Conservation (phyloP, 495 filamentous ascomycete genomes). For the Rhizodiscina lignyota region DNA sequence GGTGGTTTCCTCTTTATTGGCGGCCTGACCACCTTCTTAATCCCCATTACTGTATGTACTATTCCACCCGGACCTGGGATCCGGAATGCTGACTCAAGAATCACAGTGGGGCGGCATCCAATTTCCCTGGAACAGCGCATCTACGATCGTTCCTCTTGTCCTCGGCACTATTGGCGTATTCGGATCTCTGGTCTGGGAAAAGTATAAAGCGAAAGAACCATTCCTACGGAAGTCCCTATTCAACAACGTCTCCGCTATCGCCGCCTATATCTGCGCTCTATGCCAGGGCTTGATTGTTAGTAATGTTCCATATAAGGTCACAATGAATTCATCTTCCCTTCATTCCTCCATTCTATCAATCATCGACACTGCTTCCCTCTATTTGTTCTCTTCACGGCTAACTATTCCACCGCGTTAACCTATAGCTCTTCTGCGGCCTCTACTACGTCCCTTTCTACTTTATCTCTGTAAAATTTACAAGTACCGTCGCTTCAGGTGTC, state of each 20-base stretch:
- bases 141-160: conserved; percentile 38
- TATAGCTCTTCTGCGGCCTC: conserved; percentile 21
- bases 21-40: conserved; percentile 27
- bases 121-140: conserved; percentile 34
- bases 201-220: conserved; percentile 24
- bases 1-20: conserved; percentile 38
- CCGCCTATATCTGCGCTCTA: conserved; percentile 7
- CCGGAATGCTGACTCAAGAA: too few relatives aligned
- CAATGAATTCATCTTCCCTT: too few relatives aligned
- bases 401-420: too few relatives aligned
- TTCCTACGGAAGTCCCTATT: conserved; percentile 26
- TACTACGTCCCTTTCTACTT: conserved; percentile 14
- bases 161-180: conserved; percentile 30
- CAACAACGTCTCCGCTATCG: conserved; percentile 5
- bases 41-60: conserved; percentile 34
- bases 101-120: conserved; percentile 40
- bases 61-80: too few relatives aligned
- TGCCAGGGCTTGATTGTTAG: conserved; percentile 8
- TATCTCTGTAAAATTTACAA: conserved; percentile 1
- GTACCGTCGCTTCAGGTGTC: conserved; percentile 3
- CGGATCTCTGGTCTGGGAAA: conserved; percentile 32
- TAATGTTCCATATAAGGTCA: too few relatives aligned
- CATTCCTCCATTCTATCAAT: too few relatives aligned
- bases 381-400: too few relatives aligned
- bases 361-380: too few relatives aligned